These are phyloP conservation scores for Pinus tabuliformis DNA, from an alignment of 75 land plant species.

Conservation along the genomic window DNA sequence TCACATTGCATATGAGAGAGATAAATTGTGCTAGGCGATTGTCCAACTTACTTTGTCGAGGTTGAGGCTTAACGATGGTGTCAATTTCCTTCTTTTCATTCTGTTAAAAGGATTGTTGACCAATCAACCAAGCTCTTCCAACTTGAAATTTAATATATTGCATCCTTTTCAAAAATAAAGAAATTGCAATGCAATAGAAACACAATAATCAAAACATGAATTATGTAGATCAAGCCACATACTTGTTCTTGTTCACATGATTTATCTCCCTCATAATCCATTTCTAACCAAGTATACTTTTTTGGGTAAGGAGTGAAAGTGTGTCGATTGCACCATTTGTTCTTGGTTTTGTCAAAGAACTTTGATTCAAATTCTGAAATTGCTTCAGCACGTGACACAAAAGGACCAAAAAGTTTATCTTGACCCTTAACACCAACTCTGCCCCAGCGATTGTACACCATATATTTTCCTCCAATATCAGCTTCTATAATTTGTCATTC, in stretches of 20 bases:
- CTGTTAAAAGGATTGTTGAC: slow-evolving; percentile 14
- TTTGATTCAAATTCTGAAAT: slow-evolving; percentile 63
- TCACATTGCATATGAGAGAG: slow-evolving; percentile 75
- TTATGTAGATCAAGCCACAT: slow-evolving; percentile 9
- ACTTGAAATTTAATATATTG: not conserved
- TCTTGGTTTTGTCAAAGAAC: slow-evolving; percentile 79
- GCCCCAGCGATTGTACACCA: slow-evolving; percentile 90
- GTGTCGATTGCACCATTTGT: slow-evolving; percentile 64
- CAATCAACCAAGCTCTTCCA: not conserved
- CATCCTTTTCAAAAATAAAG: no score
- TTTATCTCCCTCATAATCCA: slow-evolving; percentile 72
- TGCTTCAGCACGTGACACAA: slow-evolving; percentile 36
- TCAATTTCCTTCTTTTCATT: slow-evolving; percentile 12
- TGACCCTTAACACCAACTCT: slow-evolving; percentile 95
- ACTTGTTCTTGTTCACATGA: slow-evolving; percentile 6
- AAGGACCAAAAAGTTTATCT: slow-evolving; percentile 67
- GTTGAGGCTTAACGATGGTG: slow-evolving; percentile 19
- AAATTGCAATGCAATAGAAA: not conserved
- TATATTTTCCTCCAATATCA: slow-evolving; percentile 55
- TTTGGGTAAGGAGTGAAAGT: slow-evolving; percentile 51
- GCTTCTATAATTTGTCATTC: slow-evolving; percentile 55
- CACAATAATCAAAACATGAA: not conserved
- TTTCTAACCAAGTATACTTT: slow-evolving; percentile 90
- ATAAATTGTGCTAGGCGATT: slow-evolving; percentile 67
- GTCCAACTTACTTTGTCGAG: slow-evolving; percentile 63